A percentile compares a stretch with the other conserved stretches of the same genome.
Conservation (phyloP, 305 asterid species). For the Coffea humblotiana region DNA sequence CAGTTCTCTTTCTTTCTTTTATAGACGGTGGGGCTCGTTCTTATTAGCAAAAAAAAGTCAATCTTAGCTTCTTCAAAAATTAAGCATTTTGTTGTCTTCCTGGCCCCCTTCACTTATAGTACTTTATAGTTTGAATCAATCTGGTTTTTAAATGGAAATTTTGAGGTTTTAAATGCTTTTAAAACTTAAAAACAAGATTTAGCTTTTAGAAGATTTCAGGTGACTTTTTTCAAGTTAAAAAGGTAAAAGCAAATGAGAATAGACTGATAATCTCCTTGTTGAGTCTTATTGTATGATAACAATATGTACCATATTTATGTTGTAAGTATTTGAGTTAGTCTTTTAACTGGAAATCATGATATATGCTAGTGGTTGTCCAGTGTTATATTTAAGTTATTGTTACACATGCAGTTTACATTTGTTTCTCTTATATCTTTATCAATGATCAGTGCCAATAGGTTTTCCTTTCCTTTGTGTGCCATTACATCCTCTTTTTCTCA, state of each 20-base stretch:
- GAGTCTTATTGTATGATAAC: slow-evolving; percentile 2
- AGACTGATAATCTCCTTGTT: neutral
- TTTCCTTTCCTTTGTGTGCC: neutral
- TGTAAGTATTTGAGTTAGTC: neutral
- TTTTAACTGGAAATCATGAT: neutral
- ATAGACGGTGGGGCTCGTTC: neutral
- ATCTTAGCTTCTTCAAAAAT: neutral
- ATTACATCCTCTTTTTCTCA: neutral
- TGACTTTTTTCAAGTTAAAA: too few relatives aligned
- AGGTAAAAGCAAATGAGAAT: neutral
- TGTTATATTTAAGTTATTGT: neutral
- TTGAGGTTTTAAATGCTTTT: slow-evolving; percentile 1
- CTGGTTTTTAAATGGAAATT: neutral
- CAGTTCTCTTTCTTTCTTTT: slow-evolving; percentile 1
- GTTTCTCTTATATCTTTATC: neutral
- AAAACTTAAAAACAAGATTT: neutral
- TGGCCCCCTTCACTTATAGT: neutral
- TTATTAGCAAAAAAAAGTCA: neutral
- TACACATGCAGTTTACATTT: neutral
- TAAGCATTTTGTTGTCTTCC: neutral
- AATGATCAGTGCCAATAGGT: neutral
- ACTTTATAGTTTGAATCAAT: neutral
- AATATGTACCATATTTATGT: neutral
- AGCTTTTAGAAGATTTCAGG: too few relatives aligned
- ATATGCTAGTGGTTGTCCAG: neutral